Evolutionary conservation across 139 green algal genomes (phyloP).

Genomic region (Chlorella sp.): DNA sequence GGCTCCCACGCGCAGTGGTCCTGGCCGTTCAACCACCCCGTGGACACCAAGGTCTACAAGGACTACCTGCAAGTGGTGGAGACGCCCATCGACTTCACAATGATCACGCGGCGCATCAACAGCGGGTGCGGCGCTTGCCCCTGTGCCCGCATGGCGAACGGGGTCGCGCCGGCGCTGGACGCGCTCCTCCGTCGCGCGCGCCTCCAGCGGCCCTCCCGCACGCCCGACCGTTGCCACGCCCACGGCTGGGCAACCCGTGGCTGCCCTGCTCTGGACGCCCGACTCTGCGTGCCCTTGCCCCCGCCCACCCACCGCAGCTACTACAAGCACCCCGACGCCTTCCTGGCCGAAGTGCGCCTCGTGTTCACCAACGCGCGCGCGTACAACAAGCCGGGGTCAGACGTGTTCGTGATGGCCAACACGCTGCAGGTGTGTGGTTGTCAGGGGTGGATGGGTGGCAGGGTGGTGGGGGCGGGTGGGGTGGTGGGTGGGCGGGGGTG

Average conservation of each 20-base stretch:
- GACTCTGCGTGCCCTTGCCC: too few relatives aligned
- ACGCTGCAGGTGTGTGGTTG: constrained; percentile 58
- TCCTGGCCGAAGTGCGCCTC: constrained; percentile 45
- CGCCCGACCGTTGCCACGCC: too few relatives aligned
- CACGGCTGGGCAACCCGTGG: too few relatives aligned
- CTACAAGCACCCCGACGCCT: constrained; percentile 70
- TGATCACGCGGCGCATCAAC: constrained; percentile 65
- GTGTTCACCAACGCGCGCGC: constrained; percentile 84
- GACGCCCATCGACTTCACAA: constrained; percentile 81
- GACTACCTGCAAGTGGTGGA: constrained; percentile 75
- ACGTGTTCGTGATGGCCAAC: constrained; percentile 86
- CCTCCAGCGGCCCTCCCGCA: too few relatives aligned
- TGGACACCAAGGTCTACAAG: constrained; percentile 70
- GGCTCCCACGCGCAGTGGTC: constrained; percentile 52
- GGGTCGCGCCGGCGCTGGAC: too few relatives aligned
- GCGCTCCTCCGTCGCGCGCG: too few relatives aligned
- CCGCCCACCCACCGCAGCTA: too few relatives aligned
- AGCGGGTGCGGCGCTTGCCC: constrained; percentile 1
- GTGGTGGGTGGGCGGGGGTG: background rate
- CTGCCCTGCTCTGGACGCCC: too few relatives aligned
- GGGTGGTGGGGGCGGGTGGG: background rate
- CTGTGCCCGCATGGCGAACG: background rate
- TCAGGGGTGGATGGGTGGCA: background rate
- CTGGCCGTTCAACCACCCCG: constrained; percentile 82
- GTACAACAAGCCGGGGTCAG: constrained; percentile 81